Evolutionary conservation across 2,329 filamentous ascomycete species (phyloP).

Genomic region (Penicillium sp.): DNA sequence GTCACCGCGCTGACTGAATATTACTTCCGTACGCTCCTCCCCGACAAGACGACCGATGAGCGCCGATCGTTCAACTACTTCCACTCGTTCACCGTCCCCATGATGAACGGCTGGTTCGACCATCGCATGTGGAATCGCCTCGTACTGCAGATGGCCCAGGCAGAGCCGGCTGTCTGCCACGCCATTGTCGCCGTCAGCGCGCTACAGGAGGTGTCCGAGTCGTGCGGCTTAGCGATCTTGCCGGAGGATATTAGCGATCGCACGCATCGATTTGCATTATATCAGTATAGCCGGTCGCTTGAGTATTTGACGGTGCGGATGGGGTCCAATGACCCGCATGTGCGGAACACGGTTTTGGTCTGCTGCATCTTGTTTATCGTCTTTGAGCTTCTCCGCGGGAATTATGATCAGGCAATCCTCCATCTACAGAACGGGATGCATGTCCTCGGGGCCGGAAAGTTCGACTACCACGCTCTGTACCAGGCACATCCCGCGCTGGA

Average conservation of each 20-base stretch:
- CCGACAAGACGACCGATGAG: neutral
- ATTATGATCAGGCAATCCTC: neutral
- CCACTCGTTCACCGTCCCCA: neutral
- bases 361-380: neutral
- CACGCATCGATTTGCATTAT: neutral
- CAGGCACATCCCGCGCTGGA: neutral
- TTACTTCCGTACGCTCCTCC: neutral
- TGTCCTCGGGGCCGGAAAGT: neutral
- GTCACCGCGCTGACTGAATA: neutral
- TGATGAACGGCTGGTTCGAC: constrained; percentile 4
- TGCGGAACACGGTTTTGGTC: neutral
- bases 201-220: neutral
- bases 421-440: neutral
- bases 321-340: neutral
- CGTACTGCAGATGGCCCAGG: neutral
- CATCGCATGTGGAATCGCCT: neutral
- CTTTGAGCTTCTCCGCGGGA: neutral
- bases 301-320: neutral
- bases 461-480: neutral
- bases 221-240: neutral
- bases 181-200: neutral
- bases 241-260: neutral
- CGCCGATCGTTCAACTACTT: neutral
- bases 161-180: neutral
- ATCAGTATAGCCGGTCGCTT: neutral